Base-by-base conservation (phyloP, 225 moss, liverwort and hornwort species). In the Physcomitrellopsis africana region DNA sequence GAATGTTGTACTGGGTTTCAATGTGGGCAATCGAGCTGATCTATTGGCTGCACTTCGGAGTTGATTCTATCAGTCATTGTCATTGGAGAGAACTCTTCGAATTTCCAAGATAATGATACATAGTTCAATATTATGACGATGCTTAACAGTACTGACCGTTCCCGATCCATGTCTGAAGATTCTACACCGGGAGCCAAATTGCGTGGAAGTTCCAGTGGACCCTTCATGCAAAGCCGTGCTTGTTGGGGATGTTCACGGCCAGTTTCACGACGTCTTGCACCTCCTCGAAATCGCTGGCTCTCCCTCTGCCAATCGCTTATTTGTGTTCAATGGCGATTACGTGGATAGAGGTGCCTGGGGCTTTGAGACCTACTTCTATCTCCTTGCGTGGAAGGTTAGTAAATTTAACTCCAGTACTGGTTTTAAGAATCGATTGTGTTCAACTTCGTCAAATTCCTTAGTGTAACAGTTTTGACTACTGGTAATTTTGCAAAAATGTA, bases 271-370 rank as follows among this genome's bases (percentile, higher is more conserved):
- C 71, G 99, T 99, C 45, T 79, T 99, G 73, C 81, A 99, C 64
- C 84, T 99, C 29, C 69, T 99, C 27, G 84, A 99, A 55, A 70
- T 92, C 16, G 94, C 95, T 0, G 99, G 99, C 2, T 70, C 78
- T 18, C 99, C 99, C 64, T 82, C 87, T 11, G 65, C 80, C 27
- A 76, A 88, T 70, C 92, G 90, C 18, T 51, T 95, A 26, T 93
- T 82, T 60, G 89, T 99, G 26, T 99, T 99, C 76, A 99, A 99
- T 76, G 99, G 99, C 61, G 99, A 99, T 68, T 99, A 99, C 24
- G 99, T 99, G 12, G 99, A 99, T 26, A 86, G 99, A 51, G 99
- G 99, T 27, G 99, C 99, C 51, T 99, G 99, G 99, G 99, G 99
- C 61, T 85, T 99, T 24, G 99, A 99, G 79, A 99, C 99, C n/a